Evolutionary conservation across 2,329 filamentous ascomycete genomes (phyloP).

Genomic region (Colletotrichum horii): DNA sequence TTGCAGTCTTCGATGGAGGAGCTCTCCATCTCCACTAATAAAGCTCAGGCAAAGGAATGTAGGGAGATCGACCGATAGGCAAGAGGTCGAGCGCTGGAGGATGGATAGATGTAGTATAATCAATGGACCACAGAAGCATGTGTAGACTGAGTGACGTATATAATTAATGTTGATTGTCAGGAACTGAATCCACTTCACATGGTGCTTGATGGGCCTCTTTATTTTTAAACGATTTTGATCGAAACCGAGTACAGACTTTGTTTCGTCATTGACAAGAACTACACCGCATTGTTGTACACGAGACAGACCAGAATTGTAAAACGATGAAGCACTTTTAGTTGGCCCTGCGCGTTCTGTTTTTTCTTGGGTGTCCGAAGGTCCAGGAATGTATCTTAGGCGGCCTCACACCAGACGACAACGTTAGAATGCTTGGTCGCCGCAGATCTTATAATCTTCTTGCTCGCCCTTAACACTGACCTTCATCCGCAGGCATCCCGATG

Average conservation of each 20-base stretch:
- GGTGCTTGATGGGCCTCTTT: background rate
- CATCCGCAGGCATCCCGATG: background rate
- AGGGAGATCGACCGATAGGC: background rate
- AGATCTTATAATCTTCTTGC: background rate
- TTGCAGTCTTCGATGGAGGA: background rate
- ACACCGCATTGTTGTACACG: background rate
- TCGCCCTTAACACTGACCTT: too few species aligned
- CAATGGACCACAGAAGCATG: background rate
- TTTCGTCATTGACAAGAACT: background rate
- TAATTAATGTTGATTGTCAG: background rate
- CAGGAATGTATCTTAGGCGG: accelerated
- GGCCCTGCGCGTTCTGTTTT: too few species aligned
- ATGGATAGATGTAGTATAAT: background rate
- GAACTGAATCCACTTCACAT: accelerated
- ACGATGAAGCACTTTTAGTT: background rate
- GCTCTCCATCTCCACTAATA: background rate
- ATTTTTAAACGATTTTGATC: background rate
- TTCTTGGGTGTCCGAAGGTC: too few species aligned
- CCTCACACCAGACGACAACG: too few species aligned
- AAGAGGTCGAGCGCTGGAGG: background rate
- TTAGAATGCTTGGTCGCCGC: background rate
- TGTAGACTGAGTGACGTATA: background rate
- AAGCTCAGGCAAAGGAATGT: background rate
- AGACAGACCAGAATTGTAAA: background rate
- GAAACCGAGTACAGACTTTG: background rate